Base-by-base conservation (phyloP, 116 monocot genomes). In the Cymodocea nodosa region DNA sequence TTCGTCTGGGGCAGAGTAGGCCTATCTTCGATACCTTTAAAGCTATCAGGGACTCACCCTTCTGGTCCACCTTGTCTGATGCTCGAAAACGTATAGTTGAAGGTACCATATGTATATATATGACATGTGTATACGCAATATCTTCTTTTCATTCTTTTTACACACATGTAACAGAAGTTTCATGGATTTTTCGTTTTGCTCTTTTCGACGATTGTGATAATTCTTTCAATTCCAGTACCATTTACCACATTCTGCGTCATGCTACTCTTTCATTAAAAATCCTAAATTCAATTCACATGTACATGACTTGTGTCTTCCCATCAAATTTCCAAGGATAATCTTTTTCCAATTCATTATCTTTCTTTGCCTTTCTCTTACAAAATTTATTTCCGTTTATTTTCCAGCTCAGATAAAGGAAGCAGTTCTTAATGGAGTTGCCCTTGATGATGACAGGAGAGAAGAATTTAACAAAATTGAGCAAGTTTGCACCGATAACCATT, bases 391-490 rank as follows among this genome's bases (percentile, higher is more conserved):
- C 2, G 44, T 8, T 62, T 53, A 16, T 40, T 68, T 74, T 85
- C 35, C 83, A 97, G 97, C 57, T 70, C 90, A 90, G 74, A 80
- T 97, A 57, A 97, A 88, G 84, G 97, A 90, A 74, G 97, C 97
- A 51, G 81, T 90, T 73, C 87, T 97, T 49, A 85, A 79, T 73
- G 97, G 97, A 78, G 97, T 97, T 70, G 87, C 87, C 56, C 85
- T 97, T 66, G 91, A 88, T 67, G 91, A 84, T 72, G 83, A 83
- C 59, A 73, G 85, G 64, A 78, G 87, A 71, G 80, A 83, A 50
- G 83, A 97, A 73, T 90, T 88, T 69, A 97, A 97, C 76, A 80
- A 87, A 82, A 85, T 97, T 61, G 87, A 97, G 69, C 97, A 97
- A 77, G 97, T 90, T 67, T 17, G 54, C 17, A 39, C 36, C 15